These are phyloP conservation scores for Pyrenopolyporus hunteri DNA, from an alignment of 495 filamentous ascomycete genomes.

Conservation along the genomic window DNA sequence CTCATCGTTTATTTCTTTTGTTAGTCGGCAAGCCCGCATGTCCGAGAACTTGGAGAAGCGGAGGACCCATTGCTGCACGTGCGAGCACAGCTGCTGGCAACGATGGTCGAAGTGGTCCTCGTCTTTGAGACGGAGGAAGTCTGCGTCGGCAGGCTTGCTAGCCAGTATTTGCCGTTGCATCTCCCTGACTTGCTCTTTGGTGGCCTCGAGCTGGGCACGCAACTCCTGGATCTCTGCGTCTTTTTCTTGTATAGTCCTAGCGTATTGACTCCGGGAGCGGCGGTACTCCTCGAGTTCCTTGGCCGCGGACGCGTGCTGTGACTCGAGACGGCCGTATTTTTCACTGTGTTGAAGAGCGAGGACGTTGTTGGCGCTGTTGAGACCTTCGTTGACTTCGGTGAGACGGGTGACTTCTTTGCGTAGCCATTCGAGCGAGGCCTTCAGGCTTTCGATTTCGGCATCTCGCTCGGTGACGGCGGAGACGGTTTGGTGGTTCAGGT, in stretches of 20 bases:
- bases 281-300: constrained; percentile 70
- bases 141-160: constrained; percentile 65
- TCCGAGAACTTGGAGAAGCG: constrained; percentile 97
- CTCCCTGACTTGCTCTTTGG: constrained; percentile 76
- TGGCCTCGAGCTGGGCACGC: constrained; percentile 74
- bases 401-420: constrained; percentile 78
- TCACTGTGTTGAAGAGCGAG: constrained; percentile 71
- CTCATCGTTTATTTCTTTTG: constrained; percentile 82
- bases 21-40: constrained; percentile 78
- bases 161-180: constrained; percentile 84
- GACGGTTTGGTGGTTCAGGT: constrained; percentile 48
- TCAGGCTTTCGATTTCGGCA: constrained; percentile 79
- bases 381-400: constrained; percentile 72
- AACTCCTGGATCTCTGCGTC: constrained; percentile 80
- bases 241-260: constrained; percentile 74
- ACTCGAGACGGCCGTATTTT: constrained; percentile 64
- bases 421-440: constrained; percentile 74
- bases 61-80: constrained; percentile 94
- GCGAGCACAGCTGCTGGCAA: constrained; percentile 91
- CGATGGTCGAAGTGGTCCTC: constrained; percentile 93
- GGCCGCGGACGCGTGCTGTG: constrained; percentile 57
- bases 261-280: constrained; percentile 62
- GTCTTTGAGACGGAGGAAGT: constrained; percentile 81
- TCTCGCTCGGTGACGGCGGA: constrained; percentile 68
- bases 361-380: constrained; percentile 72